Evolutionary conservation across 768 basidiomycete species (phyloP).

Genomic region (Suillus cothurnatus): DNA sequence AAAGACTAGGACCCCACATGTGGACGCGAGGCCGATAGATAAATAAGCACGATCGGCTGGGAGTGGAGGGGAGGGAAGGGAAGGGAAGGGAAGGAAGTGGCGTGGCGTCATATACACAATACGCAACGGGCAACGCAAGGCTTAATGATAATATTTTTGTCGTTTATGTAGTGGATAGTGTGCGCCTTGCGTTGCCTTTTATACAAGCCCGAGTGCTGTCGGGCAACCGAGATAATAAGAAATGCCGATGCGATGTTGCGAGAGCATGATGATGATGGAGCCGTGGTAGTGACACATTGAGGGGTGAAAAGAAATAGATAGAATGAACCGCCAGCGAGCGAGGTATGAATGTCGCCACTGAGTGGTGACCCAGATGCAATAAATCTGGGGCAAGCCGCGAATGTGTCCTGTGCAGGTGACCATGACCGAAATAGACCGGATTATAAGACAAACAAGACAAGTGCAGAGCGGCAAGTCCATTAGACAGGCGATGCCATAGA

Average conservation of each 20-base stretch:
- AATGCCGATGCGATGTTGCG: constrained; percentile 40
- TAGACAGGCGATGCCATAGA: constrained; percentile 25
- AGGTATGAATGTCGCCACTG: constrained; percentile 50
- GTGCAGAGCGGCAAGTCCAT: constrained; percentile 32
- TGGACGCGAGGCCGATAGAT: constrained; percentile 27
- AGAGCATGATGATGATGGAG: constrained; percentile 44
- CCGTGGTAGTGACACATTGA: constrained; percentile 48
- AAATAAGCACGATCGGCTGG: constrained; percentile 33
- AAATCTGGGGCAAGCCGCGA: constrained; percentile 24
- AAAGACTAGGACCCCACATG: constrained; percentile 31
- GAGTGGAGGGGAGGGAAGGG: constrained; percentile 19
- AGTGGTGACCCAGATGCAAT: constrained; percentile 33
- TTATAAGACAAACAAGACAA: constrained; percentile 20
- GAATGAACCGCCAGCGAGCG: constrained; percentile 36
- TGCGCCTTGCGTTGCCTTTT: constrained; percentile 38
- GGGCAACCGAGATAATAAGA: constrained; percentile 32
- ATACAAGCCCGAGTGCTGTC: constrained; percentile 36
- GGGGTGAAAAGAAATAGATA: constrained; percentile 28
- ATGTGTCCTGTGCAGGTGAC: constrained; percentile 42
- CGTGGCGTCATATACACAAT: constrained; percentile 34
- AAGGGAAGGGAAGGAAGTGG: constrained; percentile 23
- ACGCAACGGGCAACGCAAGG: constrained; percentile 27
- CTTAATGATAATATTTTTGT: constrained; percentile 17
- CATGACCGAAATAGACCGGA: constrained; percentile 37
- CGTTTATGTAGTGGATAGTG: constrained; percentile 29